These are phyloP conservation scores for Nakaseomyces bracarensis DNA, from an alignment of 1,139 yeast genomes.

Conservation along the genomic window DNA sequence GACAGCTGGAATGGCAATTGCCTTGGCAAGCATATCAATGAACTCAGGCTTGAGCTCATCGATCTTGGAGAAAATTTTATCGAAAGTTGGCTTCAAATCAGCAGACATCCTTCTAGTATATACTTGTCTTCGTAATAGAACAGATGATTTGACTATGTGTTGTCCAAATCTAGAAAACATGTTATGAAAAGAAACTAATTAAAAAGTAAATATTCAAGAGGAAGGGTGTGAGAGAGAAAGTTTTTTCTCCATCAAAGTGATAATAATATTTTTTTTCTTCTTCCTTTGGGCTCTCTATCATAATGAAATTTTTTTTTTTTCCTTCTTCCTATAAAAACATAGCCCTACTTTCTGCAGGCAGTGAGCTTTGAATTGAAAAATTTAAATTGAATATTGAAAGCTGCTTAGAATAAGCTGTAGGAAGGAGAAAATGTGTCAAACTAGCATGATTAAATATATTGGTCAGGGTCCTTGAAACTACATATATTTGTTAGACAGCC, in stretches of 20 bases:
- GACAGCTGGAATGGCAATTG: slow-evolving; percentile 90
- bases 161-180: neutral
- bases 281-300: too few species aligned
- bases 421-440: neutral
- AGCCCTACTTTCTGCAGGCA: too few species aligned
- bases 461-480: neutral
- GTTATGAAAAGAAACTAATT: neutral
- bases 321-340: neutral
- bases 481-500: neutral
- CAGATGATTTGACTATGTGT: neutral
- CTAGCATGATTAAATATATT: neutral
- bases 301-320: slow-evolving; percentile 1
- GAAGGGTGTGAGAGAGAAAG: too few species aligned
- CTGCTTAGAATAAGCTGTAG: neutral
- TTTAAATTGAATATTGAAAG: too few species aligned
- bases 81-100: slow-evolving; percentile 16
- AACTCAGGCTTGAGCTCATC: slow-evolving; percentile 64
- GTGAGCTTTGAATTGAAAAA: too few species aligned
- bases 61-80: slow-evolving; percentile 43
- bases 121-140: neutral
- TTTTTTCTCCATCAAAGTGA: too few species aligned
- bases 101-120: slow-evolving; percentile 14
- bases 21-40: slow-evolving; percentile 60
- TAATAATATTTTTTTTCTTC: neutral
- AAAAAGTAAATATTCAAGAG: neutral